A percentile compares a stretch with the other conserved stretches of the same genome.
Evolutionary conservation across 2,329 filamentous ascomycete species (phyloP).

Genomic region (Fusarium buxicola): DNA sequence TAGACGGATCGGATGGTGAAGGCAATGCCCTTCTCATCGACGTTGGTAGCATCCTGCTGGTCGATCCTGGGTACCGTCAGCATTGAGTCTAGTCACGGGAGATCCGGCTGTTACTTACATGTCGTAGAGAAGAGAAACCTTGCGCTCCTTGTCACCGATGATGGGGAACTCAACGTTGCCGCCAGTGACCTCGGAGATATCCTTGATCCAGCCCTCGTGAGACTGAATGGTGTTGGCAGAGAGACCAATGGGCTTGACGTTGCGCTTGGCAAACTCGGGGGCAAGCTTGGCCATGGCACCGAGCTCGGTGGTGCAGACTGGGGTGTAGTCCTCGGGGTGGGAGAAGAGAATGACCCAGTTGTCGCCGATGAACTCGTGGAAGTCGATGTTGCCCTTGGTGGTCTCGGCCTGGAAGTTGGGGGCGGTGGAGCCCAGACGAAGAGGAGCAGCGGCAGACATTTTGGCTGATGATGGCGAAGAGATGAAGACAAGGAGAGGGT

Average conservation of each 20-base stretch:
- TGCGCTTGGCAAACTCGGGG: slow-evolving; percentile 86
- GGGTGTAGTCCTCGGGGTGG: slow-evolving; percentile 91
- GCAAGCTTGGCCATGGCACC: slow-evolving; percentile 92
- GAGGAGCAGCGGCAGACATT: slow-evolving; percentile 53
- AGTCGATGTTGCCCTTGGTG: slow-evolving; percentile 81
- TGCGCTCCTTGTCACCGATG: slow-evolving; percentile 82
- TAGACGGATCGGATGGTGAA: slow-evolving; percentile 97
- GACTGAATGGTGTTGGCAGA: slow-evolving; percentile 86
- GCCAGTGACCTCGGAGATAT: slow-evolving; percentile 83
- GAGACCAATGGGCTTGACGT: slow-evolving; percentile 91
- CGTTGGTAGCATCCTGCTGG: slow-evolving; percentile 83
- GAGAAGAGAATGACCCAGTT: slow-evolving; percentile 87
- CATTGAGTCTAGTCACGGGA: not conserved
- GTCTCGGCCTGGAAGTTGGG: slow-evolving; percentile 89
- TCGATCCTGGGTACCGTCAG: slow-evolving; percentile 68
- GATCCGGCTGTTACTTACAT: slow-evolving; percentile 64
- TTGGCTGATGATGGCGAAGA: not conserved
- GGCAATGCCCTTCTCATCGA: slow-evolving; percentile 84
- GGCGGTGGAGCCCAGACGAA: slow-evolving; percentile 74
- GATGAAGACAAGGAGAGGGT: slow-evolving; percentile 6
- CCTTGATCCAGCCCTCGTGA: slow-evolving; percentile 90
- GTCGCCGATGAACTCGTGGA: slow-evolving; percentile 83
- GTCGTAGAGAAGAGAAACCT: slow-evolving; percentile 81
- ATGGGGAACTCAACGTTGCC: slow-evolving; percentile 80
- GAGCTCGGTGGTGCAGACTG: slow-evolving; percentile 95